A percentile compares a stretch with the other conserved stretches of the same genome.
Conservation (phyloP, 129 eudicot species). For the Tagetes patula region DNA sequence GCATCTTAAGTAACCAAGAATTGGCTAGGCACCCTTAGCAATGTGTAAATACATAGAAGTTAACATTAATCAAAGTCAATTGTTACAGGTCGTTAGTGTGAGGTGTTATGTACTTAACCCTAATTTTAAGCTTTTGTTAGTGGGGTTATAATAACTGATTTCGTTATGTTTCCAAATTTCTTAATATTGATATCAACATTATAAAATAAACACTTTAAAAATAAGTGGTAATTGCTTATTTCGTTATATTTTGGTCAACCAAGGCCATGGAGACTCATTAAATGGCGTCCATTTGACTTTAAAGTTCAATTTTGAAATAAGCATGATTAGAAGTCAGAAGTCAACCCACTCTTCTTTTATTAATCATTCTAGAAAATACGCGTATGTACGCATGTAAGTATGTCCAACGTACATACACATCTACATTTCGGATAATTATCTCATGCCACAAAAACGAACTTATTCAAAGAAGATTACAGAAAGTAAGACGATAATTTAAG, state of each 20-base stretch:
- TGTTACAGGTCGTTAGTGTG: neutral
- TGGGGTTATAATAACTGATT: neutral
- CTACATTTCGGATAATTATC: neutral
- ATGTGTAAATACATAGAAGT: neutral
- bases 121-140: too few species aligned
- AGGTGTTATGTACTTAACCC: neutral
- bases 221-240: neutral
- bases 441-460: too few species aligned
- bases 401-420: neutral
- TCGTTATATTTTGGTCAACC: slow-evolving; percentile 13
- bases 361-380: neutral
- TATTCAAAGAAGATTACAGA: too few species aligned
- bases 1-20: neutral
- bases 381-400: neutral
- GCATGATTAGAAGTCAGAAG: slow-evolving; percentile 10
- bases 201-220: neutral
- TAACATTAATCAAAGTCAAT: neutral
- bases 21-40: too few species aligned
- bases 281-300: slow-evolving; percentile 29
- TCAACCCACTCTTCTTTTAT: slow-evolving; percentile 8
- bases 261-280: slow-evolving; percentile 26
- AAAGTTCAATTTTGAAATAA: neutral
- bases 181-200: neutral
- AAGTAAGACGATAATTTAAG: too few species aligned
- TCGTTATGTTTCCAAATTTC: too few species aligned